These are phyloP conservation scores for Nakazawaea molendinolei DNA, from an alignment of 805 yeast species.

Conservation along the genomic window DNA sequence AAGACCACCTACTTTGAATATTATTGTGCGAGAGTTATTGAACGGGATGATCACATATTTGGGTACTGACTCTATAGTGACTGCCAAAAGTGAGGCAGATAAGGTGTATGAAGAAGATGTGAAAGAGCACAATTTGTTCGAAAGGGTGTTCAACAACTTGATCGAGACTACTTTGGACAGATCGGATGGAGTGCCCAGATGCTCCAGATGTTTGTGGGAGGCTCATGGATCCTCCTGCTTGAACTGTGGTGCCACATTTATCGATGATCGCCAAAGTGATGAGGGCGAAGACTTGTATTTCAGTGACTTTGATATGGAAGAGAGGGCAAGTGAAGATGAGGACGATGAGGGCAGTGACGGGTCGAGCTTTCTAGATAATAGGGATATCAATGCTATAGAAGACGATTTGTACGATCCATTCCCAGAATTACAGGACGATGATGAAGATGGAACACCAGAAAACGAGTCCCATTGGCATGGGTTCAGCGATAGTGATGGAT, in stretches of 20 bases:
- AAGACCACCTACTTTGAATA: constrained; percentile 46
- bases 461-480: too few species aligned
- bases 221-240: constrained; percentile 59
- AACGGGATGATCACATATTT: constrained; percentile 31
- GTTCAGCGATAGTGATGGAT: background rate
- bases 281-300: constrained; percentile 10
- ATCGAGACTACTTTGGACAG: constrained; percentile 50
- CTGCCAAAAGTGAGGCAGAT: constrained; percentile 13
- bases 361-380: constrained; percentile 9
- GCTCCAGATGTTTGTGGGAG: constrained; percentile 79
- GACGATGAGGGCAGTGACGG: constrained; percentile 12
- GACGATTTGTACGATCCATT: constrained; percentile 4
- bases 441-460: constrained; percentile 1
- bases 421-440: background rate
- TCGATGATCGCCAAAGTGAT: constrained; percentile 11
- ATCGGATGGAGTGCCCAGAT: constrained; percentile 68
- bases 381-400: constrained; percentile 4
- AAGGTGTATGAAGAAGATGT: constrained; percentile 36
- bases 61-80: constrained; percentile 16
- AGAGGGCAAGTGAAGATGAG: constrained; percentile 9
- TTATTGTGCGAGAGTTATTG: constrained; percentile 41
- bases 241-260: constrained; percentile 56
- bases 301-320: constrained; percentile 6
- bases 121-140: constrained; percentile 34
- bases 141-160: constrained; percentile 39